These are phyloP conservation scores for Phytopythium kandeliae DNA, from an alignment of 352 stramenopile species.

Conservation along the genomic window DNA sequence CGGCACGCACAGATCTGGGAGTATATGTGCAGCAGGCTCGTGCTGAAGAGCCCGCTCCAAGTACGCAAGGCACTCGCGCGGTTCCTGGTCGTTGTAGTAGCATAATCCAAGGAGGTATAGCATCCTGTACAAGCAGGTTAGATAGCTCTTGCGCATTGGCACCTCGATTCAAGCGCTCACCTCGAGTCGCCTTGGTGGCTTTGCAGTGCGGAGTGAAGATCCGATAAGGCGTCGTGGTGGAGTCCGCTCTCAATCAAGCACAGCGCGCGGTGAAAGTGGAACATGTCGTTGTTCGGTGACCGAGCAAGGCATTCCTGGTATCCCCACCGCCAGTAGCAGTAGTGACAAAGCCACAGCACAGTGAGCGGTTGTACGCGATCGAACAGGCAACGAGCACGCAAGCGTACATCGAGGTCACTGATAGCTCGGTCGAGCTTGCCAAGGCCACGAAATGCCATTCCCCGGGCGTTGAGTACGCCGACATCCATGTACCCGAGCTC, in stretches of 20 bases:
- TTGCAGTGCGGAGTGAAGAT: constrained; percentile 42
- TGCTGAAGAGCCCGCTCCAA: constrained; percentile 33
- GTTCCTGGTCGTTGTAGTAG: constrained; percentile 47
- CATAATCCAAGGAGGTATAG: constrained; percentile 64
- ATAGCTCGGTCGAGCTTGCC: constrained; percentile 52
- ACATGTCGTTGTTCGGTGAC: constrained; percentile 44
- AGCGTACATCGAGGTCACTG: constrained; percentile 46
- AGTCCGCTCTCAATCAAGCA: constrained; percentile 50
- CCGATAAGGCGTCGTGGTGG: constrained; percentile 41
- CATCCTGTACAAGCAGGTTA: constrained; percentile 23
- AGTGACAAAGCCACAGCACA: background rate
- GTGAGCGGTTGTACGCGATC: background rate
- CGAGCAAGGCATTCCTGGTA: constrained; percentile 32
- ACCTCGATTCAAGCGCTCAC: constrained; percentile 10
- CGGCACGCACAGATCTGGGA: constrained; percentile 53
- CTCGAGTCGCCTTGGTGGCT: constrained; percentile 20
- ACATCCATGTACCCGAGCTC: constrained; percentile 28
- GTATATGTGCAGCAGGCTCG: constrained; percentile 18
- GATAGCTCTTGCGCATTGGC: background rate
- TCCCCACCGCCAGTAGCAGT: background rate
- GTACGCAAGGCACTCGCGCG: constrained; percentile 38
- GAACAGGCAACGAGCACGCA: background rate
- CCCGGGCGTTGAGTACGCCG: constrained; percentile 42
- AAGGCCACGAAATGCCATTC: constrained; percentile 49
- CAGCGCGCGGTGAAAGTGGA: constrained; percentile 57